A percentile compares a stretch with the other conserved stretches of the same genome.
Conservation (phyloP, 2,329 filamentous ascomycete genomes). For the Talaromyces atroroseus region DNA sequence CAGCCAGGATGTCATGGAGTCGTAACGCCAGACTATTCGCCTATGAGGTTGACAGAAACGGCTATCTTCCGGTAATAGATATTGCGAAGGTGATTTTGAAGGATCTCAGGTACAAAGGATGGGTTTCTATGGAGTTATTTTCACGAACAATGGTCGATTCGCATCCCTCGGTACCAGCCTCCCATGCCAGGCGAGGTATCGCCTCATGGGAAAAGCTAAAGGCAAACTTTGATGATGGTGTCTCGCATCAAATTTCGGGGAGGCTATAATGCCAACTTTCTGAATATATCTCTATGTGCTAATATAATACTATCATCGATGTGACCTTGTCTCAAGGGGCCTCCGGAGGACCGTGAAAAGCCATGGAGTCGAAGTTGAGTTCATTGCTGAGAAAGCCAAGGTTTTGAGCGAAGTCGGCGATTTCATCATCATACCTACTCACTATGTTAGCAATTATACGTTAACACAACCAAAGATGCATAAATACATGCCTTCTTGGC, state of each 20-base stretch:
- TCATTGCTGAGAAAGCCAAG: constrained; percentile 13
- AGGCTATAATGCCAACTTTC: neutral
- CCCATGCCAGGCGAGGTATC: constrained; percentile 48
- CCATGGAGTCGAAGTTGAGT: constrained; percentile 7
- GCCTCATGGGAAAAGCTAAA: constrained; percentile 45
- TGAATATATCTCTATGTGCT: neutral
- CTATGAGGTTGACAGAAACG: constrained; percentile 54
- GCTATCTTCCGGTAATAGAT: constrained; percentile 61
- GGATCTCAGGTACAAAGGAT: constrained; percentile 61
- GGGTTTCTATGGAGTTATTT: constrained; percentile 67
- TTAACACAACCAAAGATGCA: neutral
- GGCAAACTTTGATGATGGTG: constrained; percentile 1
- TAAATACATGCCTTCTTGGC: constrained; percentile 10
- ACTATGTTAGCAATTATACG: neutral
- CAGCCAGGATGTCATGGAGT: constrained; percentile 69
- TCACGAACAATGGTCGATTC: constrained; percentile 51
- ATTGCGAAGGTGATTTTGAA: constrained; percentile 55
- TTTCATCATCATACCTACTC: constrained; percentile 12
- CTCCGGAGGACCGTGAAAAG: constrained; percentile 6
- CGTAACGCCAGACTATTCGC: constrained; percentile 66
- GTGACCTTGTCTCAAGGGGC: neutral
- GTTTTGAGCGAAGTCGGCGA: constrained; percentile 12
- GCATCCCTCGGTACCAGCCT: constrained; percentile 49
- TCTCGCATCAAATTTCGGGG: neutral
- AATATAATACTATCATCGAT: neutral